A percentile compares a stretch with the other conserved stretches of the same genome.
Conservation (phyloP, 495 filamentous ascomycete genomes). For the Aspergillus conjunctus region DNA sequence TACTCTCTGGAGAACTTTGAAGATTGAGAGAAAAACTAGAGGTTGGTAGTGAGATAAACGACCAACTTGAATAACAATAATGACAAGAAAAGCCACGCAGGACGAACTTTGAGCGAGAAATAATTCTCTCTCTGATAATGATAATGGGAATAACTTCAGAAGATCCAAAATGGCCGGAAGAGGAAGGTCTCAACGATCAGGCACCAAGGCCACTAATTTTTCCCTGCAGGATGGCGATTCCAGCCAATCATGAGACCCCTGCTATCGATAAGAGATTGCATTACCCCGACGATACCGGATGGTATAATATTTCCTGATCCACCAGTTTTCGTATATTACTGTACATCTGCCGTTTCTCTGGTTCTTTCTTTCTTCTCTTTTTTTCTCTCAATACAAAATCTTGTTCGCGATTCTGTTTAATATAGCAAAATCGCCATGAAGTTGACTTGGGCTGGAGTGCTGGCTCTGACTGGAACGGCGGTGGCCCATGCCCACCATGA, state of each 20-base stretch:
- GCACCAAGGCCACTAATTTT: constrained; percentile 22
- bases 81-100: not conserved
- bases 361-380: constrained; percentile 22
- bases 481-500: constrained; percentile 43
- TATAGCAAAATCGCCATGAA: constrained; percentile 24
- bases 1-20: not conserved
- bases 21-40: not conserved
- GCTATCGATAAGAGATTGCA: constrained; percentile 26
- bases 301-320: constrained; percentile 12
- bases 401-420: not conserved
- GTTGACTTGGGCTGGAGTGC: constrained; percentile 28
- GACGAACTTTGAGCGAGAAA: not conserved
- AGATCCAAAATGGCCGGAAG: constrained; percentile 35
- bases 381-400: not conserved
- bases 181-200: constrained; percentile 51
- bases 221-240: not conserved
- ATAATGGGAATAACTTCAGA: constrained; percentile 16
- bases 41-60: not conserved
- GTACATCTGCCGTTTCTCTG: not conserved
- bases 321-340: constrained; percentile 7
- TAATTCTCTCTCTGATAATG: constrained; percentile 12
- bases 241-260: constrained; percentile 8
- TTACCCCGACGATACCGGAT: constrained; percentile 8
- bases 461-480: constrained; percentile 42
- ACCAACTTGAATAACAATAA: not conserved